Evolutionary conservation across 2,329 filamentous ascomycete species (phyloP).

Genomic region (Teratosphaeria zuluensis): DNA sequence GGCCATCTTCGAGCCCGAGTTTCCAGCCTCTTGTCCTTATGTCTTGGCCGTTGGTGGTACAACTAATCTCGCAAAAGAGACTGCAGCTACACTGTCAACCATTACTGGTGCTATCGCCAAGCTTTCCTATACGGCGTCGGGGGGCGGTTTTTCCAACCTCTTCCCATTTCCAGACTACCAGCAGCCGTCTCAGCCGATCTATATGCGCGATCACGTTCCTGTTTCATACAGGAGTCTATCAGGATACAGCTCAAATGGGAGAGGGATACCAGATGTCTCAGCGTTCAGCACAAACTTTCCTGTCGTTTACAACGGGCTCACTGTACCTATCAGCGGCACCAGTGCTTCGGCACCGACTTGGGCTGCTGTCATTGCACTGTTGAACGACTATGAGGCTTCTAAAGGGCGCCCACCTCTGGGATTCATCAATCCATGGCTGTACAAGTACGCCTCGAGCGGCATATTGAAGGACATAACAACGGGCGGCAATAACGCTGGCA

Average conservation of each 20-base stretch:
- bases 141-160: conserved; percentile 29
- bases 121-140: conserved; percentile 21
- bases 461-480: conserved; percentile 41
- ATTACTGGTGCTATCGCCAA: conserved; percentile 5
- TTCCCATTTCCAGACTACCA: conserved; percentile 27
- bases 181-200: conserved; percentile 24
- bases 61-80: conserved; percentile 13
- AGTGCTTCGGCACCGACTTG: conserved; percentile 49
- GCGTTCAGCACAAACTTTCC: conserved; percentile 34
- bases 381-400: conserved; percentile 26
- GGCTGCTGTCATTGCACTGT: conserved; percentile 38
- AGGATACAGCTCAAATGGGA: conserved; percentile 32
- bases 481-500: conserved; percentile 21
- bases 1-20: conserved; percentile 35
- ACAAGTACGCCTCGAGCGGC: conserved; percentile 29
- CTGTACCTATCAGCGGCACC: conserved; percentile 29
- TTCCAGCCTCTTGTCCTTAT: conserved; percentile 38
- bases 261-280: conserved; percentile 36
- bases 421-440: conserved; percentile 13
- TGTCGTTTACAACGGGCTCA: conserved; percentile 30
- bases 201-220: conserved; percentile 20
- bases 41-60: conserved; percentile 36
- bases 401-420: conserved; percentile 12
- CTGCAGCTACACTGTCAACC: conserved; percentile 13
- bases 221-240: conserved; percentile 21